Percentiles rank a stretch among this genome's conserved stretches.
Evolutionary conservation across 768 basidiomycete genomes (phyloP).

Genomic region (Termitomyces titanicus): DNA sequence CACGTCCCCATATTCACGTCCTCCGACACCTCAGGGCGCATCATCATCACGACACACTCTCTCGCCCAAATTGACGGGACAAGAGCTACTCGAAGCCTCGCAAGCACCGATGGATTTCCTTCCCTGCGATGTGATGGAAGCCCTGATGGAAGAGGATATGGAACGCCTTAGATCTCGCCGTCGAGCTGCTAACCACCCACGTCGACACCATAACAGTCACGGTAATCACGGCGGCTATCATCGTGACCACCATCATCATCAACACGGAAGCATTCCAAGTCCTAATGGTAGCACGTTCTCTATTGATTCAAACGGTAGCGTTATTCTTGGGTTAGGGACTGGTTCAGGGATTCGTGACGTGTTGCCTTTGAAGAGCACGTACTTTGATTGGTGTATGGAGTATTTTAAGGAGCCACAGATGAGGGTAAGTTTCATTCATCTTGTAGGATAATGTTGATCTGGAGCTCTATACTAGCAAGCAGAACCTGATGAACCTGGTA

Average conservation of each 20-base stretch:
- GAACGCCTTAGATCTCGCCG: constrained; percentile 78
- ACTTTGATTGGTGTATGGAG: constrained; percentile 95
- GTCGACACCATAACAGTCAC: constrained; percentile 30
- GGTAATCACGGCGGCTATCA: background rate
- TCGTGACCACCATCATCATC: constrained; percentile 22
- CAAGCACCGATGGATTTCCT: constrained; percentile 49
- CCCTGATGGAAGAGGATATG: constrained; percentile 93
- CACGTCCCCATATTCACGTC: constrained; percentile 68
- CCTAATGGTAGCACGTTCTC: constrained; percentile 78
- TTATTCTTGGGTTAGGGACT: constrained; percentile 76
- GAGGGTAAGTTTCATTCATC: constrained; percentile 57
- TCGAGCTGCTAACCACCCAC: constrained; percentile 35
- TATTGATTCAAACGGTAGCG: constrained; percentile 63
- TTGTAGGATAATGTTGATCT: constrained; percentile 12
- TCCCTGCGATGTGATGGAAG: constrained; percentile 81
- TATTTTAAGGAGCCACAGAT: constrained; percentile 99
- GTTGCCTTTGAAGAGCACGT: constrained; percentile 85
- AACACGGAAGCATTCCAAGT: constrained; percentile 50
- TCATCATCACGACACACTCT: constrained; percentile 17
- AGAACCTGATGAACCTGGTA: constrained; percentile 95
- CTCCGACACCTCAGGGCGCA: constrained; percentile 36
- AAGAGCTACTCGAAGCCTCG: constrained; percentile 27
- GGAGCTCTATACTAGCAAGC: constrained; percentile 57
- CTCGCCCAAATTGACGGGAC: constrained; percentile 22
- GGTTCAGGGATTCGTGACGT: constrained; percentile 80